These are phyloP conservation scores for Lippia alba DNA, from an alignment of 305 asterid genomes.

Conservation along the genomic window DNA sequence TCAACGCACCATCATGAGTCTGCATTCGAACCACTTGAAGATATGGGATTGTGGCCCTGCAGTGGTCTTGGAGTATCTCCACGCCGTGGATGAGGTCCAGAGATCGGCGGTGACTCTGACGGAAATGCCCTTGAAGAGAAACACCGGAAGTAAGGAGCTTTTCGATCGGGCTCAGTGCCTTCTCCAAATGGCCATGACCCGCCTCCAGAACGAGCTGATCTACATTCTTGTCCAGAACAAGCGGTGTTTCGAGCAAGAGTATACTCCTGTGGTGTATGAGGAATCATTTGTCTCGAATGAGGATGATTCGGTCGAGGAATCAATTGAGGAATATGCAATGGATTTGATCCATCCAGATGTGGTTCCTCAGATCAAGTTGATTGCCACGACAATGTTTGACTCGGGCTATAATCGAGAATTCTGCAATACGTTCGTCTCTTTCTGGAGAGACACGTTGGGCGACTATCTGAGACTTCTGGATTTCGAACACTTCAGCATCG, in stretches of 20 bases:
- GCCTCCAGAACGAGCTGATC: conserved; percentile 61
- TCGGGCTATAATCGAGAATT: conserved; percentile 63
- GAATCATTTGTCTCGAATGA: conserved; percentile 53
- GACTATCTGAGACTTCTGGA: conserved; percentile 50
- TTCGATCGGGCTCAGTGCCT: conserved; percentile 46
- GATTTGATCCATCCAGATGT: conserved; percentile 66
- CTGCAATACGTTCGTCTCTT: conserved; percentile 49
- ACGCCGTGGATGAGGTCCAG: conserved; percentile 59
- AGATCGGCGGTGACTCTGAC: conserved; percentile 37
- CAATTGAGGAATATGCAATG: conserved; percentile 46
- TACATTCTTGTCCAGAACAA: conserved; percentile 53
- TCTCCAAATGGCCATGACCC: conserved; percentile 63
- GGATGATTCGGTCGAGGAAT: conserved; percentile 48
- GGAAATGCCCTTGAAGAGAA: conserved; percentile 29
- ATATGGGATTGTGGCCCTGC: conserved; percentile 55
- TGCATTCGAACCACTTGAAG: conserved; percentile 49
- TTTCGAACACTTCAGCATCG: conserved; percentile 56
- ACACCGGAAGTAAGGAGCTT: conserved; percentile 37
- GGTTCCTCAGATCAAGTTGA: conserved; percentile 57
- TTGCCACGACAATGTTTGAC: conserved; percentile 59
- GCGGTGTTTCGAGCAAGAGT: conserved; percentile 45
- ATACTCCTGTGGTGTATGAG: conserved; percentile 33
- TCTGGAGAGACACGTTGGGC: conserved; percentile 56
- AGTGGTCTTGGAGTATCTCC: conserved; percentile 46
- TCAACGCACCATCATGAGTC: conserved; percentile 44